These are phyloP conservation scores for Cantharellus cinnabarinus DNA, from an alignment of 768 basidiomycete species.

Conservation along the genomic window DNA sequence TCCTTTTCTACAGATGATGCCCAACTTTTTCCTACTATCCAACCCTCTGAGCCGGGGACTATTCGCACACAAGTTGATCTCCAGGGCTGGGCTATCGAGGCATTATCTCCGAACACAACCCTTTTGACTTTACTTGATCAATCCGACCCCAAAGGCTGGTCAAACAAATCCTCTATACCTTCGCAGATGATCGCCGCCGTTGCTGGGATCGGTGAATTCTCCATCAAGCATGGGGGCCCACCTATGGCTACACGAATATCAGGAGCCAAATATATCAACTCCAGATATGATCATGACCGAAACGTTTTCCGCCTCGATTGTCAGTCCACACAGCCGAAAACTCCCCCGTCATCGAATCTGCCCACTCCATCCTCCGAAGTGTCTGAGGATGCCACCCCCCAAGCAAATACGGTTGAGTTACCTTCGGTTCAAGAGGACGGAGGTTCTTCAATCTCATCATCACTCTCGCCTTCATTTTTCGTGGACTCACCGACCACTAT, in stretches of 20 bases:
- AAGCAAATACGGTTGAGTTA: background rate
- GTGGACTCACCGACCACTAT: conserved; percentile 20
- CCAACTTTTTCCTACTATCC: conserved; percentile 61
- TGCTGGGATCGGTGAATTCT: conserved; percentile 85
- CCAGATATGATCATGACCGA: conserved; percentile 78
- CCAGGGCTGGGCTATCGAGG: conserved; percentile 97
- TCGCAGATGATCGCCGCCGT: conserved; percentile 80
- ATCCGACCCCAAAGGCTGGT: conserved; percentile 94
- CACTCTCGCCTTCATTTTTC: background rate
- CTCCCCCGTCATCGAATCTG: conserved; percentile 1
- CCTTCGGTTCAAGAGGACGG: conserved; percentile 13
- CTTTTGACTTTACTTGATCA: conserved; percentile 87
- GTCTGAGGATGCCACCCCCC: background rate
- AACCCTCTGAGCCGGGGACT: conserved; percentile 43
- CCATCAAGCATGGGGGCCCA: conserved; percentile 88
- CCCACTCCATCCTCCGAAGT: background rate
- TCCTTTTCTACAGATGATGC: conserved; percentile 84
- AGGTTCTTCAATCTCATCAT: conserved; percentile 7
- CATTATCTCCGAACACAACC: conserved; percentile 85
- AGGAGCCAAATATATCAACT: conserved; percentile 43
- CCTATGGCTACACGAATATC: conserved; percentile 77
- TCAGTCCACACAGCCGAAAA: conserved; percentile 22
- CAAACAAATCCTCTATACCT: conserved; percentile 83
- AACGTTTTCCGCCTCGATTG: conserved; percentile 69
- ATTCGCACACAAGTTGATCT: conserved; percentile 93